Conservation (phyloP, 345 rosid genomes). For the Eucalyptus fibrosa region DNA sequence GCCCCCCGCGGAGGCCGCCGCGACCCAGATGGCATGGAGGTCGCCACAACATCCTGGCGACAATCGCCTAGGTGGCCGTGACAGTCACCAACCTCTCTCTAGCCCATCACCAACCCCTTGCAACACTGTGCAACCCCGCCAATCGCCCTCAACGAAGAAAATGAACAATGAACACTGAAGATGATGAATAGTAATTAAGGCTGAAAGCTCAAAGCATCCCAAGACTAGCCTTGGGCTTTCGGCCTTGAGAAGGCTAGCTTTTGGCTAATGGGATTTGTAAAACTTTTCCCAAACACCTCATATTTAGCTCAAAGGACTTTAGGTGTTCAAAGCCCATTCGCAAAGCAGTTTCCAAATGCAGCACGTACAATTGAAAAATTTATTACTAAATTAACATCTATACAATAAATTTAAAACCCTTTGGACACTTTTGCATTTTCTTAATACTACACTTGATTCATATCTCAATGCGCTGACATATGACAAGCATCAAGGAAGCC, state of each 20-base stretch:
- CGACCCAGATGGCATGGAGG: too few relatives aligned
- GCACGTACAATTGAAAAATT: too few relatives aligned
- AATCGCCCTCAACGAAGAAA: rapidly evolving
- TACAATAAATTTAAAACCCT: neutral
- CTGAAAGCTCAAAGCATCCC: rapidly evolving
- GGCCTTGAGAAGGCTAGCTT: too few relatives aligned
- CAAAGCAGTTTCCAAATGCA: too few relatives aligned
- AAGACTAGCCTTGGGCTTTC: too few relatives aligned
- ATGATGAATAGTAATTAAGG: too few relatives aligned
- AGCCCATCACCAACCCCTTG: rapidly evolving
- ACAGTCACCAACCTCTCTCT: rapidly evolving
- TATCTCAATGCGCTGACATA: neutral
- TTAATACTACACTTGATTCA: neutral
- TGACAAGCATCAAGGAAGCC: neutral
- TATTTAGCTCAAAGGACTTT: too few relatives aligned
- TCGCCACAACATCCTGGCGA: rapidly evolving
- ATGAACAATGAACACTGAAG: too few relatives aligned
- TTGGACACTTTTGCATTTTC: neutral
- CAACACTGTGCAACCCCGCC: rapidly evolving
- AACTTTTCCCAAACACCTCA: too few relatives aligned
- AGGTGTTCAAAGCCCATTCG: too few relatives aligned
- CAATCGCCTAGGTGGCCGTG: rapidly evolving
- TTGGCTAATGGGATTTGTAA: too few relatives aligned
- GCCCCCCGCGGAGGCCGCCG: rapidly evolving
- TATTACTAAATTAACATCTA: too few relatives aligned